Base-by-base conservation (phyloP, 1,284 basidiomycete genomes). In the Thelephora terrestris region DNA sequence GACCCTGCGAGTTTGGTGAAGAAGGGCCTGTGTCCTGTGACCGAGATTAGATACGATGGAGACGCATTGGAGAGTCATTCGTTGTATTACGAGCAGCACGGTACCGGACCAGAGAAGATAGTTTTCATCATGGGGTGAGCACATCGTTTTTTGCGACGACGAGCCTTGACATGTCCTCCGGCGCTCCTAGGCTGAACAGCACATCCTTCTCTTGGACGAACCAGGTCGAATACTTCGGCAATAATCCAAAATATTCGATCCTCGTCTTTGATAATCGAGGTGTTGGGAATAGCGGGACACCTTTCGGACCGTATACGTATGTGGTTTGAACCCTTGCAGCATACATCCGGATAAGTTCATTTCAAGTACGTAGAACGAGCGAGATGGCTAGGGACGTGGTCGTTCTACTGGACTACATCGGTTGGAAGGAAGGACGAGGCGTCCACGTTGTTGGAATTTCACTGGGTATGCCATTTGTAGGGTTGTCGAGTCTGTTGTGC, bases 261-360 rank as follows among this genome's bases (percentile, higher is more conserved):
- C 70, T 94, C 2, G 87, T 91, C 1, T 87, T 92, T 56, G 91
- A 95, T 62, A 93, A 95, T 59, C 75, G 90, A 34, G 91, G 91
- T 1, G 89, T 89, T 2, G 88, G 91, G 5, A 78, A 89, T 59
- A 85, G 81, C 43, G 78, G 75, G 18, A 71, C 77, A 18, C 88
- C 90, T 0, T 63, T 66, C 43, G 86, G 85, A 3, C 84, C 84
- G 1, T 89, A 89, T 63, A 63, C 70, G 71, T 74, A 50, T 42
- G 68, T 63, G 14, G 24, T 9, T 21, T 24, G 29, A 20, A 32
- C 21, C 24, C 7, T 44, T 25, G 35, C 35, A 24, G 27, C 46
- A 35, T 43, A 20, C n/a, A 18, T 32, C 17, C 37, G 9, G 6
- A 43, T n/a, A 34, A 47, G 27, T 2, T 24, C 27, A 16, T 46